These are phyloP conservation scores for Boletus patriciae DNA, from an alignment of 768 basidiomycete genomes.

Conservation along the genomic window DNA sequence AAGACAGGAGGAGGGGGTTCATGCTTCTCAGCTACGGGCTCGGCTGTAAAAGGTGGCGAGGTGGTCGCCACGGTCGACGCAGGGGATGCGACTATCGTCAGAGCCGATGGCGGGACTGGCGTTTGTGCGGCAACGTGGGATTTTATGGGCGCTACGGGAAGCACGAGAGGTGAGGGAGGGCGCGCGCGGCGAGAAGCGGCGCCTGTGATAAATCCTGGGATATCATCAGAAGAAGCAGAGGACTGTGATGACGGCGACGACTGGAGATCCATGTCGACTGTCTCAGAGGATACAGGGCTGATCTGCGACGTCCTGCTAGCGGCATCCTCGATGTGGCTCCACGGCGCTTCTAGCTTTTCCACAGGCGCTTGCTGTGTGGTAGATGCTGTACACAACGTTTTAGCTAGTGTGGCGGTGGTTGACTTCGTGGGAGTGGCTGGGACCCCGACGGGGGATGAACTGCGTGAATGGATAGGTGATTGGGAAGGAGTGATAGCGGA, in stretches of 20 bases:
- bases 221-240: conserved; percentile 27
- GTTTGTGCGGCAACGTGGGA: conserved; percentile 11
- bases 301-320: conserved; percentile 29
- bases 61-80: conserved; percentile 13
- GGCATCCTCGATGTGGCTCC: conserved; percentile 26
- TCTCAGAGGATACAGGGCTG: conserved; percentile 35
- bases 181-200: conserved; percentile 28
- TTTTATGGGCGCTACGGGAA: conserved; percentile 18
- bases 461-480: conserved; percentile 13
- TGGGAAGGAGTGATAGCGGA: conserved; percentile 39
- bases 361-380: conserved; percentile 17
- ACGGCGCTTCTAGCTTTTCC: conserved; percentile 17
- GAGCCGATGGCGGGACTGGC: conserved; percentile 12
- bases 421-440: conserved; percentile 8
- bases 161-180: conserved; percentile 25
- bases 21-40: conserved; percentile 12
- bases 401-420: conserved; percentile 5
- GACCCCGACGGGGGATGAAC: conserved; percentile 1
- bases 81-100: conserved; percentile 21
- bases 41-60: conserved; percentile 8
- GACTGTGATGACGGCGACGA: conserved; percentile 33
- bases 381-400: conserved; percentile 13
- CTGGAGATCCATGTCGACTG: conserved; percentile 36
- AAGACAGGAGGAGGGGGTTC: conserved; percentile 3
- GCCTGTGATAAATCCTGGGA: conserved; percentile 36